Evolutionary conservation across 2,329 filamentous ascomycete genomes (phyloP), one percentile per base, ranked within the genome.

Genomic region (Teratosphaeria zuluensis): DNA sequence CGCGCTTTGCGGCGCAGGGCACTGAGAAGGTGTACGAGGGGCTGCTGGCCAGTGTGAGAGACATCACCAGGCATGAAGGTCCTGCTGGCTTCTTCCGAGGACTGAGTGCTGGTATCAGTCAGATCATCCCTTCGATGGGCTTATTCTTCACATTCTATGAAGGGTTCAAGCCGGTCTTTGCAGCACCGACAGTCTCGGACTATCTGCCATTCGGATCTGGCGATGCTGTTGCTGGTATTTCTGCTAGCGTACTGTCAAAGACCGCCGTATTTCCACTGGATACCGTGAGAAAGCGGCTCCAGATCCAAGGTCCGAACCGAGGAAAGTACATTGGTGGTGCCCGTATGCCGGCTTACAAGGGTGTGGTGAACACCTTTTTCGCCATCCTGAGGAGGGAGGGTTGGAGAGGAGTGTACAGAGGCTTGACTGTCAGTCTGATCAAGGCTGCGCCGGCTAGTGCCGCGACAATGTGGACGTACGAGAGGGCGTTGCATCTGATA

Each of bases 91-190:
- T 95, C 76, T 99, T 96, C 74, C 88, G 90, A 54, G 94, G 94
- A 3, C 78, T 95, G 35, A 82, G 82, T 1, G 92, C 92, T 1
- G 90, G 87, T 0, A 78, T 97, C 24, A 87, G 81, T 30, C 92
- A 96, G 76, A 94, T 97, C 54, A 84, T 96, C 9, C 94, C 94
- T 1, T 95, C 92, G 72, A 99, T 99, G 94, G 94, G 94, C 14
- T 80, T 96, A 2, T 97, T 99, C 77, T 99, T 99, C 75, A 83
- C 89, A 35, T 82, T 85, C 48, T 99, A 97, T 76, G 94, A 99
- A 74, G 79, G 81, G 9, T 76, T 95, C 55, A 79, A 79, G 65
- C 76, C 76, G 2, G 55, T 70, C 4, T 63, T 75, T 30, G 72
- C 76, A 8, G 54, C 14, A 4, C 28, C 35, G 6, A 21, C 28